Evolutionary conservation across 768 basidiomycete species (phyloP).

Genomic region (Pulveroboletus frians): DNA sequence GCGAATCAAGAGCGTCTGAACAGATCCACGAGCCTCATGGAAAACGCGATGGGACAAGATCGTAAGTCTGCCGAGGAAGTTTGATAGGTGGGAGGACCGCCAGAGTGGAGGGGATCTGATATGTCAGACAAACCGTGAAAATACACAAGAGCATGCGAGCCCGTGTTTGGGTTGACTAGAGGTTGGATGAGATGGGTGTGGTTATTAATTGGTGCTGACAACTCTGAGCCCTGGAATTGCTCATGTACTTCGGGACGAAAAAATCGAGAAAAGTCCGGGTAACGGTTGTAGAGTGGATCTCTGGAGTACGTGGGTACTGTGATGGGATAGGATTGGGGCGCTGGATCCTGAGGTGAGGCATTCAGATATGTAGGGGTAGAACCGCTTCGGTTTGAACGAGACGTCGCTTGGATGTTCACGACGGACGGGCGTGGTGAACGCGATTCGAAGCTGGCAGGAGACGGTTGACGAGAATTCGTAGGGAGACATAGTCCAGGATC

Average conservation of each 20-base stretch:
- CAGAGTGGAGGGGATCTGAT: not conserved
- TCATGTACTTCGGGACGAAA: constrained; percentile 18
- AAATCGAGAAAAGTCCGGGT: constrained; percentile 32
- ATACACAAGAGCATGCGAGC: not conserved
- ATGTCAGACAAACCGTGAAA: not conserved
- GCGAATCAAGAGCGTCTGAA: not conserved
- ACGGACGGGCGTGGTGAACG: not conserved
- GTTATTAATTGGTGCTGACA: not conserved
- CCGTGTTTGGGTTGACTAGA: not conserved
- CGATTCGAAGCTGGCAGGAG: not conserved
- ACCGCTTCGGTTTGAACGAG: not conserved
- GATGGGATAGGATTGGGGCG: not conserved
- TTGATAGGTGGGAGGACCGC: not conserved
- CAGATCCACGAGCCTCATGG: constrained; percentile 17
- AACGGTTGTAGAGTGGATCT: constrained; percentile 28
- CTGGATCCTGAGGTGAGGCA: not conserved
- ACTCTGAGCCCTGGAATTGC: constrained; percentile 2
- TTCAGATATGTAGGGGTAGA: not conserved
- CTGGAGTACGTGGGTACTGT: constrained; percentile 23
- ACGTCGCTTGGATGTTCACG: not conserved
- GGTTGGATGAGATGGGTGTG: not conserved
- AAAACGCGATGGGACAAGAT: constrained; percentile 20
- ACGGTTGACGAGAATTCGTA: not conserved
- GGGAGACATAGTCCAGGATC: not conserved
- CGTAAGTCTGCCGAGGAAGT: not conserved